Conservation (phyloP, 2,329 filamentous ascomycete genomes). For the Hymenoscyphus albidus region DNA sequence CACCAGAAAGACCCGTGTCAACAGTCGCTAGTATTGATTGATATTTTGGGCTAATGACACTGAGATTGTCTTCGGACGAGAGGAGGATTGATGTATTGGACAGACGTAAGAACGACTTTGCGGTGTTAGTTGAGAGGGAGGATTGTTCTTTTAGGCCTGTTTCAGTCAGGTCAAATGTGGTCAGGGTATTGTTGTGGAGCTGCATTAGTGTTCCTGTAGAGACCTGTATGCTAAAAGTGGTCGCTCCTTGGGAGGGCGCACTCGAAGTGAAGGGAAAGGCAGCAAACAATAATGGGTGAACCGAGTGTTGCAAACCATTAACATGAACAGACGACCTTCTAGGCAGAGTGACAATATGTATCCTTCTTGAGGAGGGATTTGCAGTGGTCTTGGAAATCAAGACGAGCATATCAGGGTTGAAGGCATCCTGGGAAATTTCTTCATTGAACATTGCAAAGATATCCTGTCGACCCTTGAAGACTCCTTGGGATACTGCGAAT, state of each 20-base stretch:
- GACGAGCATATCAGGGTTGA: slow-evolving; percentile 52
- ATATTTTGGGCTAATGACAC: slow-evolving; percentile 67
- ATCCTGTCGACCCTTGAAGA: slow-evolving; percentile 50
- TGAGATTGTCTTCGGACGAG: slow-evolving; percentile 52
- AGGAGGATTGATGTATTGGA: slow-evolving; percentile 64
- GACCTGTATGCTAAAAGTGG: slow-evolving; percentile 54
- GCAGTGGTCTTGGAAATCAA: slow-evolving; percentile 35
- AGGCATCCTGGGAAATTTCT: slow-evolving; percentile 41
- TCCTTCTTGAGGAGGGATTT: slow-evolving; percentile 19
- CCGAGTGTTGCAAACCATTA: slow-evolving; percentile 26
- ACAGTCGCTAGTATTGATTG: slow-evolving; percentile 45
- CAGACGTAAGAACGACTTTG: slow-evolving; percentile 61
- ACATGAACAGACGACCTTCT: slow-evolving; percentile 21
- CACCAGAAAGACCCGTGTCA: slow-evolving; percentile 27
- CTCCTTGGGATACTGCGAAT: slow-evolving; percentile 32
- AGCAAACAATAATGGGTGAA: slow-evolving; percentile 30
- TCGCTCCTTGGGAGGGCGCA: slow-evolving; percentile 8
- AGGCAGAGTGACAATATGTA: slow-evolving; percentile 34
- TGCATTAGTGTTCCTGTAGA: slow-evolving; percentile 62
- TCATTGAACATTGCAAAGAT: slow-evolving; percentile 49
- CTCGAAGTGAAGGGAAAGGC: slow-evolving; percentile 18
- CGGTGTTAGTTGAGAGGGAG: slow-evolving; percentile 46
- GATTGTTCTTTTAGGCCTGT: slow-evolving; percentile 59
- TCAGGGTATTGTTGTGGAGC: slow-evolving; percentile 50
- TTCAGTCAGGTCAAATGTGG: slow-evolving; percentile 60